Conservation (phyloP, 805 yeast species). For the Ogataea methylovora region DNA sequence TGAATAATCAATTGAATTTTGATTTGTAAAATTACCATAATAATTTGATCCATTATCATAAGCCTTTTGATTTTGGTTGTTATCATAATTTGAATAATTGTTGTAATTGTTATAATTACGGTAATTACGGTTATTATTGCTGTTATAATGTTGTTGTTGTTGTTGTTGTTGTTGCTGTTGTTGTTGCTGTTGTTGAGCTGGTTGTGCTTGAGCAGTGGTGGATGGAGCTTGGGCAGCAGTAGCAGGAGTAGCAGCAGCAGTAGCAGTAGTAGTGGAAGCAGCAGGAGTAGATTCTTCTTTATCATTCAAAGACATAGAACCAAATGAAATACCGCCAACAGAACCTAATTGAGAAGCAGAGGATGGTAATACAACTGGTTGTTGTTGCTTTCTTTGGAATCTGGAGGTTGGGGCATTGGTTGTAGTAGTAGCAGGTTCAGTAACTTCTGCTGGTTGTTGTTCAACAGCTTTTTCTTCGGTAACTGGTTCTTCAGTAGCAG, state of each 20-base stretch:
- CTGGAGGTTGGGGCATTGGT: slow-evolving; percentile 1
- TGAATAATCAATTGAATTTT: too few relatives aligned
- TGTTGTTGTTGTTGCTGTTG: slow-evolving; percentile 10
- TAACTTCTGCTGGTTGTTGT: slow-evolving; percentile 4
- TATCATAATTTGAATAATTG: slow-evolving; percentile 11
- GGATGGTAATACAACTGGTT: slow-evolving; percentile 39
- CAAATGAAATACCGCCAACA: slow-evolving; percentile 47
- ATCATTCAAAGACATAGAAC: slow-evolving; percentile 42
- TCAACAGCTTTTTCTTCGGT: slow-evolving; percentile 4
- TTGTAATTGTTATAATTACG: slow-evolving; percentile 7
- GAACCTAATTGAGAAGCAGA: slow-evolving; percentile 34
- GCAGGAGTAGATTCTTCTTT: slow-evolving; percentile 26
- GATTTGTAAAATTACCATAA: neutral
- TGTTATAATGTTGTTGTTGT: slow-evolving; percentile 14
- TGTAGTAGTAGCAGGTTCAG: slow-evolving; percentile 2
- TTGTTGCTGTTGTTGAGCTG: slow-evolving; percentile 4
- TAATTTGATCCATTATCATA: neutral
- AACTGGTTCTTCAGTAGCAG: neutral
- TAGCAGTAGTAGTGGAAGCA: slow-evolving; percentile 2
- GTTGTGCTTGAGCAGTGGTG: slow-evolving; percentile 3
- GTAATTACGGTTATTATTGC: slow-evolving; percentile 27
- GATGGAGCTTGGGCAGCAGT: slow-evolving; percentile 5
- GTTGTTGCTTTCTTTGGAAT: slow-evolving; percentile 12
- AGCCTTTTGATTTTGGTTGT: slow-evolving; percentile 9
- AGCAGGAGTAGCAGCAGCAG: slow-evolving; percentile 2